Conservation (phyloP, 2,329 filamentous ascomycete species). For the Seiridium cupressi region DNA sequence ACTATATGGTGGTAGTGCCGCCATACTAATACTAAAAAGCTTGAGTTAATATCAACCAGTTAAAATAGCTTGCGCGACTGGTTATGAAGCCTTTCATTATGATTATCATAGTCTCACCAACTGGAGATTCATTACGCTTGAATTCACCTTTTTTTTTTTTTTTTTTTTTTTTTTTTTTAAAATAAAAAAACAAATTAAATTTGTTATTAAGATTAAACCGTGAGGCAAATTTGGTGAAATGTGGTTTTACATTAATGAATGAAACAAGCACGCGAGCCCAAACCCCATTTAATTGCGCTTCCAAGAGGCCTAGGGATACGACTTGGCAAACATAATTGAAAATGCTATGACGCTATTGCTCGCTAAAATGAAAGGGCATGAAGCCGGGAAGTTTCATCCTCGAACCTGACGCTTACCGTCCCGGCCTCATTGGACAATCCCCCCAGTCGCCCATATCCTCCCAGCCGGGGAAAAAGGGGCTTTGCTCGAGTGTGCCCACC, state of each 20-base stretch:
- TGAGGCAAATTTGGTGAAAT: background rate
- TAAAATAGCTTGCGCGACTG: background rate
- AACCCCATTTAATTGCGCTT: no score
- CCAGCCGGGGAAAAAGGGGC: slow-evolving; percentile 11
- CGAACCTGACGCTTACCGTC: background rate
- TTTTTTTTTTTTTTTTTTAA: background rate
- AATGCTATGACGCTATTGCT: background rate
- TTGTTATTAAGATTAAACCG: background rate
- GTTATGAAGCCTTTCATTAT: background rate
- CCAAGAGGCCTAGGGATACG: no score
- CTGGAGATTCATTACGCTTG: no score
- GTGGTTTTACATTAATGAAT: no score
- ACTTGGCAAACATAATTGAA: background rate
- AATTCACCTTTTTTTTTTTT: background rate
- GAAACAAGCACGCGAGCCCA: no score
- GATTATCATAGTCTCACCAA: no score
- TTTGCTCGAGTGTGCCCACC: slow-evolving; percentile 10
- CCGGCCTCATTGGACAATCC: slow-evolving; percentile 1
- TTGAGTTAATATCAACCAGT: no score
- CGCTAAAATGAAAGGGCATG: background rate
- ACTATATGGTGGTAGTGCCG: no score
- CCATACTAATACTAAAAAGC: no score
- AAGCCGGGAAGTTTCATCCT: background rate
- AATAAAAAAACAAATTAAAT: background rate
- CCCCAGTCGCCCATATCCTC: slow-evolving; percentile 7